Percentiles rank a stretch among this genome's conserved stretches.
phyloP scores from a whole-genome alignment of 2,329 filamentous ascomycete species.

The Colletotrichum scovillei region DNA sequence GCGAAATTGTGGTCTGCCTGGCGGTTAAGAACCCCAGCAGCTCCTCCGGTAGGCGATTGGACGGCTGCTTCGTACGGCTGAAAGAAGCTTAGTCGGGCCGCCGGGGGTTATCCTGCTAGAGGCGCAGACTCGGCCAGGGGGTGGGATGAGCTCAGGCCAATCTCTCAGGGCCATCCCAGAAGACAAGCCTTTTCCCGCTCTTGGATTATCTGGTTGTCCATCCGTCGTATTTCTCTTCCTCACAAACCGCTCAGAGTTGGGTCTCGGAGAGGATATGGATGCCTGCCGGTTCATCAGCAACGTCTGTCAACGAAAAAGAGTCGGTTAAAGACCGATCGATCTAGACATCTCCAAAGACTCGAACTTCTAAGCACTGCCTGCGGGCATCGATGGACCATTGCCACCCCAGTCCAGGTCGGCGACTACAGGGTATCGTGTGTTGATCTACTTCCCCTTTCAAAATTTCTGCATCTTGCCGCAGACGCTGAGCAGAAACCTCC shows the following conservation, averaged over 20 bases:
- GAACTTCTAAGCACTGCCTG: neutral
- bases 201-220: too few species aligned
- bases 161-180: neutral
- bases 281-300: neutral
- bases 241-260: neutral
- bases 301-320: neutral
- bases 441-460: neutral
- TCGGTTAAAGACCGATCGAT: too few species aligned
- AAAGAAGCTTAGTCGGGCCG: constrained; percentile 10
- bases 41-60: neutral
- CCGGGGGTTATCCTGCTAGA: neutral
- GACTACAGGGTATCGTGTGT: neutral
- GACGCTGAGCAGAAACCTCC: neutral
- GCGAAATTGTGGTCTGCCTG: neutral
- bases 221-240: neutral
- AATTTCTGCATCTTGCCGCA: neutral
- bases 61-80: neutral
- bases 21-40: neutral
- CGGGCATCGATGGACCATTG: neutral
- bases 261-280: neutral
- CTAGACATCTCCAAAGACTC: neutral
- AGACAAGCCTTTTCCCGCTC: neutral
- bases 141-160: neutral
- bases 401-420: neutral
- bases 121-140: constrained; percentile 9